Base-by-base conservation (phyloP, 805 yeast genomes). In the Tetrapisispora namnaoensis region DNA sequence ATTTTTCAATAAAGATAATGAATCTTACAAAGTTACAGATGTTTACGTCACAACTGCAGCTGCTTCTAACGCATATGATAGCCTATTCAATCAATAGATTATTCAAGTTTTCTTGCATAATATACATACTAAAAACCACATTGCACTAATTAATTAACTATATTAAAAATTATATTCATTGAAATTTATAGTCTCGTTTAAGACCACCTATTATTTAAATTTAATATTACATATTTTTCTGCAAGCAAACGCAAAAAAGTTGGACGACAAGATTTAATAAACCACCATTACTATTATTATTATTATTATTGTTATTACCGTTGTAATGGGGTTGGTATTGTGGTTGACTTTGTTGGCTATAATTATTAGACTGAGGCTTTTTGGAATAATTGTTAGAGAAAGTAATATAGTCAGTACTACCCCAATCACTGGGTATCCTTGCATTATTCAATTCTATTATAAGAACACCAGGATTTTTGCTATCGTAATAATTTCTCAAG, bases 381-480 rank as follows among this genome's bases (percentile, higher is more conserved):
- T 37, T 42, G 18, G 44, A 17, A 30, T 28, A 35, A 8, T 30
- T 42, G 35, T 24, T 47, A n/a, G 42, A 28, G 40, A 32, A 46
- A 13, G 42, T 37, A 20, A 30, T 14, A 37, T 41, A 42, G 41
- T 46, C 42, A 4, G 37, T 42, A 18, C 42, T 49, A 17, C 43
- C 52, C 74, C 73, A 70, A 17, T 58, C 53, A 5, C 54, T 58
- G 21, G 80, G 80, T 20, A 76, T 65, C 17, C 66, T 65, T 3
- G 78, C 75, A 21, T 70, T 68, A n/a, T 63, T 55, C 48, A 87
- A 73, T 55, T 83, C 83, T 48, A 90, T 79, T 11, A 85, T 72
- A 51, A 90, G 63, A 3, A 90, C 95, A 32, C 98, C 98, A 2
- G 84, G 53, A 63, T 91, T 91, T 47, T 83, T 76, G 1, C 73